Percentiles rank a stretch among this genome's conserved stretches.
phyloP scores from a whole-genome alignment of 1,284 basidiomycete genomes.

The Cryptococcus sp. region DNA sequence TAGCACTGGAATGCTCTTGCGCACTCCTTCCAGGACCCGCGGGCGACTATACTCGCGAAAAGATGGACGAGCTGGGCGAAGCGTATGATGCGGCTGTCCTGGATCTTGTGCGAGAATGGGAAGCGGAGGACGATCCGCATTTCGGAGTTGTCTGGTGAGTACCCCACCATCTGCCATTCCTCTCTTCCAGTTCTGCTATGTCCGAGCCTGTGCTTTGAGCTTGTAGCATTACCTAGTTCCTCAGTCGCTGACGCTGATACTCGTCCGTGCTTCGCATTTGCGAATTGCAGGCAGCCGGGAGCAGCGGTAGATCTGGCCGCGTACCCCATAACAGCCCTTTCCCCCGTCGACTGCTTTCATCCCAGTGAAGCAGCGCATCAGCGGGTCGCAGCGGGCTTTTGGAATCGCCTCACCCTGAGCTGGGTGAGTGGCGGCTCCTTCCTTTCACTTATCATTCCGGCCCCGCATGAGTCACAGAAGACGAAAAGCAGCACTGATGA shows the following conservation, averaged over 20 bases:
- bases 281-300: slow-evolving; percentile 47
- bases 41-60: slow-evolving; percentile 45
- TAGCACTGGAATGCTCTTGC: slow-evolving; percentile 48
- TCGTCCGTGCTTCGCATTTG: background rate
- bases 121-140: slow-evolving; percentile 31
- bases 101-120: slow-evolving; percentile 43
- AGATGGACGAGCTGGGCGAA: slow-evolving; percentile 50
- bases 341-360: slow-evolving; percentile 54
- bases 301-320: slow-evolving; percentile 43
- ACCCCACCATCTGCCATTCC: background rate
- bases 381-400: slow-evolving; percentile 50
- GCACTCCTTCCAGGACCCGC: slow-evolving; percentile 45
- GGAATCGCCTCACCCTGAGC: slow-evolving; percentile 48
- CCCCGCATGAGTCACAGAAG: too few species aligned
- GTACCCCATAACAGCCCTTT: slow-evolving; percentile 50
- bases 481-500: slow-evolving; percentile 4
- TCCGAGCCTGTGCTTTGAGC: too few species aligned
- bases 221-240: too few species aligned
- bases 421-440: slow-evolving; percentile 25
- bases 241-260: slow-evolving; percentile 6
- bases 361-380: slow-evolving; percentile 49
- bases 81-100: slow-evolving; percentile 48
- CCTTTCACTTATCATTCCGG: too few species aligned
- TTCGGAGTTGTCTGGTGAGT: slow-evolving; percentile 47
- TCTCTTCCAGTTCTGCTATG: background rate